Evolutionary conservation across 768 basidiomycete species (phyloP).

Genomic region (Naganishia friedmannii): DNA sequence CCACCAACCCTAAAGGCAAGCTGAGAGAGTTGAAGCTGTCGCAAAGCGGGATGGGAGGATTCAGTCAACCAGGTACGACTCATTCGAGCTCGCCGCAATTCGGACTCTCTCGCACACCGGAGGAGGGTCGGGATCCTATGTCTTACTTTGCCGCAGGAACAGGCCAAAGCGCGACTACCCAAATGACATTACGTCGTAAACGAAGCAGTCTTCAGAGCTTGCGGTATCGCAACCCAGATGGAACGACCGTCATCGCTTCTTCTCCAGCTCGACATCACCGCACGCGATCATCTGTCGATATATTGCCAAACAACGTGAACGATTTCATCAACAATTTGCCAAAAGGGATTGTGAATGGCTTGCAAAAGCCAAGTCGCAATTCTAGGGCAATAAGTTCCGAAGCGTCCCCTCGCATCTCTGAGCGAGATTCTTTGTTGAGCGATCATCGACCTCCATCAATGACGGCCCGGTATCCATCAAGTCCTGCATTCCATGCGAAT

Average conservation of each 20-base stretch:
- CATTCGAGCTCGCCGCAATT: constrained; percentile 4
- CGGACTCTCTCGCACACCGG: not conserved
- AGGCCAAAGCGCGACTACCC: not conserved
- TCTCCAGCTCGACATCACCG: constrained; percentile 19
- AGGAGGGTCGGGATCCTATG: not conserved
- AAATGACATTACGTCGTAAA: constrained; percentile 10
- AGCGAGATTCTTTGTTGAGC: not conserved
- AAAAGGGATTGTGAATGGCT: not conserved
- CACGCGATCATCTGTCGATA: constrained; percentile 12
- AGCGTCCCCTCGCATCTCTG: not conserved
- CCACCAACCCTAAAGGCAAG: constrained; percentile 1
- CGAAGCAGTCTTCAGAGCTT: constrained; percentile 27
- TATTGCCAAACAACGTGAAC: not conserved
- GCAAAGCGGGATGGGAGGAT: not conserved
- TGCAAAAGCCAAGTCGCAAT: not conserved
- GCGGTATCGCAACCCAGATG: constrained; percentile 22
- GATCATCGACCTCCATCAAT: not conserved
- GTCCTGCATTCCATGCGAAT: not conserved
- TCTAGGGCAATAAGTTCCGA: not conserved
- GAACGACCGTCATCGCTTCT: constrained; percentile 14
- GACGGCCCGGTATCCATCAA: not conserved
- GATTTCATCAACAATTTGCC: constrained; percentile 6
- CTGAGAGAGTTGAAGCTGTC: constrained; percentile 21
- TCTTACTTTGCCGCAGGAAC: not conserved
- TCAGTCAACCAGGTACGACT: not conserved